Evolutionary conservation across 1,284 basidiomycete genomes (phyloP), one percentile per base, ranked within the genome.

Genomic region (Cutaneotrichosporon sp.): DNA sequence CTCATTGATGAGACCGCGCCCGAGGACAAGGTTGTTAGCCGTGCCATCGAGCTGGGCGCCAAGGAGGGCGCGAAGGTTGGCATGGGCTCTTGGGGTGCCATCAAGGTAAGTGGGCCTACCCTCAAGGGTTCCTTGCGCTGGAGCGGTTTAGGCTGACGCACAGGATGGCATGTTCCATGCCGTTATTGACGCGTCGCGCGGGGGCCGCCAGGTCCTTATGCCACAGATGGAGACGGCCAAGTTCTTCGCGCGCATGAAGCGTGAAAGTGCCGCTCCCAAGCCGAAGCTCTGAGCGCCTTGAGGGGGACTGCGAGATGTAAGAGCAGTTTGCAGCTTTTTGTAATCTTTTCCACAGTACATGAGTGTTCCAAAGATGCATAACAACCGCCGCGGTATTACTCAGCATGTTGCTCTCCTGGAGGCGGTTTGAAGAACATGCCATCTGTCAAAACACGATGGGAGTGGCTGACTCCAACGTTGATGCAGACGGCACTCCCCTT

Each of bases 1-100:
- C 72, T 96, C 10, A 76, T 96, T 20, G 91, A 96, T 68, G 78
- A 81, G 56, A 67, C 87, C 43, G 87, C 83, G 21, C 77, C 76
- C 49, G 77, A 76, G 49, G 82, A 77, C 61, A 39, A 59, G 1
- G 79, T 93, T 4, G 64, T 91, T 18, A 75, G 68, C 8, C 63
- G 60, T 13, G 77, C 80, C 3, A 49, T 70, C 1, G 70, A 75
- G 57, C 52, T 80, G 5, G 80, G 74, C 1, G 58, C 67, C 26
- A 65, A 69, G 49, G 63, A 76, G 46, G 77, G 76, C 22, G 51
- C 46, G 14, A 77, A 76, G 54, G 70, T 77, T 4, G 76, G 66
- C 14, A 68, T 67, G 37, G 78, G 80, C 18, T 75, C 73, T 12
- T 81, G 76, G 75, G 79, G 79, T 0, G 53, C 66, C 26, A 80